Percentiles rank a stretch among this genome's conserved stretches.
Conservation (phyloP, 345 rosid species). For the Euphorbia tirucalli region DNA sequence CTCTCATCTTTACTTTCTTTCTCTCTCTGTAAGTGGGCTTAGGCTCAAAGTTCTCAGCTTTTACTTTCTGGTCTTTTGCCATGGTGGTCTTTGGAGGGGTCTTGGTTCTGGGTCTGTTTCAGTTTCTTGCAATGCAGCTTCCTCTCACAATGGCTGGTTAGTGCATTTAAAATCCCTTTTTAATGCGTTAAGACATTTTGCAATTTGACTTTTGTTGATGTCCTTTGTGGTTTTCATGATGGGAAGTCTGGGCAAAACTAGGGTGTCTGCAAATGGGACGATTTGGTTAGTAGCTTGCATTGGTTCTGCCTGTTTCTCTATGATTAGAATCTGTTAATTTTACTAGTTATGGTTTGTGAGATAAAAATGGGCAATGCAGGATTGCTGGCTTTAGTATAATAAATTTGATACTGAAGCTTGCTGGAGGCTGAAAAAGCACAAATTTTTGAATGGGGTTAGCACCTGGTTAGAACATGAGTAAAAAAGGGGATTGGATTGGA, state of each 20-base stretch:
- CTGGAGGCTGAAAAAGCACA: neutral
- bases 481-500: too few relatives aligned
- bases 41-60: slow-evolving; percentile 3
- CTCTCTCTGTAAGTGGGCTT: slow-evolving; percentile 3
- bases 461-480: too few relatives aligned
- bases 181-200: too few relatives aligned
- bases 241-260: too few relatives aligned
- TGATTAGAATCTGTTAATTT: neutral
- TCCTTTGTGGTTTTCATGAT: too few relatives aligned
- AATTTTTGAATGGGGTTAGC: neutral
- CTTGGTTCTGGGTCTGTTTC: slow-evolving; percentile 40
- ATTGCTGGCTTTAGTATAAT: neutral
- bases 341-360: neutral
- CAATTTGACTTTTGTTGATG: neutral
- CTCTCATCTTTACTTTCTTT: neutral
- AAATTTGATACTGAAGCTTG: neutral
- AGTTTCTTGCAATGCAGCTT: slow-evolving; percentile 46
- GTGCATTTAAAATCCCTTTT: slow-evolving; percentile 16
- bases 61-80: slow-evolving; percentile 15
- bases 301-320: neutral
- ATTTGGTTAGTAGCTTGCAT: slow-evolving; percentile 1
- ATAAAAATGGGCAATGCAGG: neutral
- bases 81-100: slow-evolving; percentile 39
- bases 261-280: slow-evolving; percentile 7
- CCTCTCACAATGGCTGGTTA: slow-evolving; percentile 52